A percentile compares a stretch with the other conserved stretches of the same genome.
Evolutionary conservation across 1,284 basidiomycete genomes (phyloP).

Genomic region (Ceraceosorus bombacis): DNA sequence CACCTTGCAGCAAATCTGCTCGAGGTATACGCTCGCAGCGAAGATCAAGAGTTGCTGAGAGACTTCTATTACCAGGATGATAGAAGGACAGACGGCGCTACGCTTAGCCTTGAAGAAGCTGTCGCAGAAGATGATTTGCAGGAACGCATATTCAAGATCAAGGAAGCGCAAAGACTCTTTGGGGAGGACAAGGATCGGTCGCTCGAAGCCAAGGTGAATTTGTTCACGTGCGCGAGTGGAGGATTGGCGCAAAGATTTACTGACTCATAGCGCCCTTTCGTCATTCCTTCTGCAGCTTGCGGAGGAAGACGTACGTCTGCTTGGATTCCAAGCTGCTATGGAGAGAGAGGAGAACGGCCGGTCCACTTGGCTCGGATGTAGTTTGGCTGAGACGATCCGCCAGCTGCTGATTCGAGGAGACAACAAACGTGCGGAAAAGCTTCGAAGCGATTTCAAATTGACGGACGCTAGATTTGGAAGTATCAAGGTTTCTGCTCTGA

Average conservation of each 20-base stretch:
- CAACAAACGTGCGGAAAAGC: slow-evolving; percentile 38
- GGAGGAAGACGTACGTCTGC: slow-evolving; percentile 72
- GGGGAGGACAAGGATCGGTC: slow-evolving; percentile 81
- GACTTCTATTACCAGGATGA: slow-evolving; percentile 99
- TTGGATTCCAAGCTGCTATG: slow-evolving; percentile 72
- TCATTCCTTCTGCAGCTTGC: slow-evolving; percentile 60
- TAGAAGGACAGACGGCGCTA: slow-evolving; percentile 79
- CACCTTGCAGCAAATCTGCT: slow-evolving; percentile 36
- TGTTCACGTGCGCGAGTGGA: not conserved
- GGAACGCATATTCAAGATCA: slow-evolving; percentile 62
- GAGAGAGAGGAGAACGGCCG: slow-evolving; percentile 71
- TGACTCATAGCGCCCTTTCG: not conserved
- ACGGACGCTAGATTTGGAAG: slow-evolving; percentile 31
- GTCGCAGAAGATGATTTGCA: slow-evolving; percentile 16
- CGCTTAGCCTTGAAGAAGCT: slow-evolving; percentile 69
- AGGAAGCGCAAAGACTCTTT: slow-evolving; percentile 81
- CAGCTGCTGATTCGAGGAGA: slow-evolving; percentile 31
- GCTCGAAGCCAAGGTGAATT: slow-evolving; percentile 77
- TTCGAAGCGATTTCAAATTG: slow-evolving; percentile 41
- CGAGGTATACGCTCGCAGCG: slow-evolving; percentile 38
- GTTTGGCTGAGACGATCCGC: slow-evolving; percentile 38
- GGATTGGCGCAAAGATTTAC: slow-evolving; percentile 8
- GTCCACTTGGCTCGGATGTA: slow-evolving; percentile 21
- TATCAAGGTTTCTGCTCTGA: slow-evolving; percentile 27
- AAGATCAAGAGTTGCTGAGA: slow-evolving; percentile 75